Evolutionary conservation across 2,329 filamentous ascomycete genomes (phyloP).

Genomic region (Arthroderma sp.): DNA sequence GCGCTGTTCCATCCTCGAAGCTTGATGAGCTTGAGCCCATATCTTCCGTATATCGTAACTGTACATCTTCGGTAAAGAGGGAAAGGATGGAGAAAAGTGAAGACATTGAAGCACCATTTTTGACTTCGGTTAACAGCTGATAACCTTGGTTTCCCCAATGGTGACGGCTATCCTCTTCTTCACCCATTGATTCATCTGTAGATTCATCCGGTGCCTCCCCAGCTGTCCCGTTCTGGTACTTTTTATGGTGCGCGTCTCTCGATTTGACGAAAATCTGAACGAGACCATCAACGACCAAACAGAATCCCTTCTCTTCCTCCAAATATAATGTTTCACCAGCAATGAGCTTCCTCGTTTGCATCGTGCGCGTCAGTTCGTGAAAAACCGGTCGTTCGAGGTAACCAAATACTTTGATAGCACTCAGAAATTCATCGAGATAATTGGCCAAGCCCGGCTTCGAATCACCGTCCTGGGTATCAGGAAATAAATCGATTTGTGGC

Average conservation of each 20-base stretch:
- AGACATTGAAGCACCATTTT: slow-evolving; percentile 96
- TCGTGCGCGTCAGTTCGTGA: slow-evolving; percentile 90
- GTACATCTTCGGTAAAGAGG: slow-evolving; percentile 89
- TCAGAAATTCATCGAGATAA: slow-evolving; percentile 94
- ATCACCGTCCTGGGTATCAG: slow-evolving; percentile 79
- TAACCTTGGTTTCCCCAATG: slow-evolving; percentile 64
- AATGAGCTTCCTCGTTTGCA: slow-evolving; percentile 95
- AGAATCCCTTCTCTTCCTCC: slow-evolving; percentile 97
- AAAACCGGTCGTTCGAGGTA: slow-evolving; percentile 95
- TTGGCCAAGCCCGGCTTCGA: slow-evolving; percentile 86
- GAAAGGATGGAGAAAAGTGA: slow-evolving; percentile 90
- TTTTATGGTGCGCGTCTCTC: slow-evolving; percentile 34
- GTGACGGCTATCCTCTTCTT: slow-evolving; percentile 41
- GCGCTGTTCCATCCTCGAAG: slow-evolving; percentile 17
- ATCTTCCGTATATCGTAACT: slow-evolving; percentile 56
- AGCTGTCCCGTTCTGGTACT: background rate
- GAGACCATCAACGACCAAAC: slow-evolving; percentile 86
- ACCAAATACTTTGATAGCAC: slow-evolving; percentile 97
- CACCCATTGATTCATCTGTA: slow-evolving; percentile 27
- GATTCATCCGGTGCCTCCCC: slow-evolving; percentile 31
- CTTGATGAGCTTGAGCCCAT: slow-evolving; percentile 26
- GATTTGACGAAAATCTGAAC: slow-evolving; percentile 99
- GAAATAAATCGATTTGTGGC: slow-evolving; percentile 87
- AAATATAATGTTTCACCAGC: slow-evolving; percentile 89
- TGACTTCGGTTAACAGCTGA: slow-evolving; percentile 89